Conservation (phyloP, 441 rosid genomes). For the Hypseocharis bilobata region DNA sequence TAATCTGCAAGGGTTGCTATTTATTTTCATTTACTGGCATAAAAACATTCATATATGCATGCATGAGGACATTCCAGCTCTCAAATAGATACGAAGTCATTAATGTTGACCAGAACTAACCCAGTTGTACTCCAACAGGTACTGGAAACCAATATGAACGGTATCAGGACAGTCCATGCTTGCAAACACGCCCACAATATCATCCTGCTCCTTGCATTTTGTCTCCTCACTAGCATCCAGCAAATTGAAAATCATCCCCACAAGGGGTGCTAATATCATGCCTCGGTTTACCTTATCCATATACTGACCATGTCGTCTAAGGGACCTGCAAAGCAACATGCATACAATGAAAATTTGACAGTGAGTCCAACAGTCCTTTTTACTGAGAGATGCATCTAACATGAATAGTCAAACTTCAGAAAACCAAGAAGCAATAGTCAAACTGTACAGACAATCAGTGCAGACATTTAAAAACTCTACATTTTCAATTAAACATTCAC, state of each 20-base stretch:
- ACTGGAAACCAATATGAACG: conserved; percentile 65
- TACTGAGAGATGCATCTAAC: neutral
- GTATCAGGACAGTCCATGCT: conserved; percentile 80
- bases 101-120: conserved; percentile 35
- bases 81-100: neutral
- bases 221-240: conserved; percentile 51
- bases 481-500: neutral
- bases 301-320: conserved; percentile 62
- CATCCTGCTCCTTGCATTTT: conserved; percentile 40
- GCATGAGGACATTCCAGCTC: neutral
- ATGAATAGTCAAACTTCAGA: neutral
- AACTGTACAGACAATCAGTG: too few relatives aligned
- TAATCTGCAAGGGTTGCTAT: too few relatives aligned
- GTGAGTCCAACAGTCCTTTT: neutral
- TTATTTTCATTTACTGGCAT: too few relatives aligned
- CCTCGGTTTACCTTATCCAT: conserved; percentile 69
- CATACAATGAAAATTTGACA: conserved; percentile 6
- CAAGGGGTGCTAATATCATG: conserved; percentile 76
- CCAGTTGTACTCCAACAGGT: conserved; percentile 77
- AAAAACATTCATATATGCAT: conserved; percentile 4
- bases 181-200: conserved; percentile 62
- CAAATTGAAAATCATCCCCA: conserved; percentile 81
- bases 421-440: neutral
- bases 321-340: conserved; percentile 44
- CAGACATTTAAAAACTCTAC: too few relatives aligned